Percentiles rank a stretch among this genome's conserved stretches.
Conservation (phyloP, 1,284 basidiomycete species). For the Malassezia caprae region DNA sequence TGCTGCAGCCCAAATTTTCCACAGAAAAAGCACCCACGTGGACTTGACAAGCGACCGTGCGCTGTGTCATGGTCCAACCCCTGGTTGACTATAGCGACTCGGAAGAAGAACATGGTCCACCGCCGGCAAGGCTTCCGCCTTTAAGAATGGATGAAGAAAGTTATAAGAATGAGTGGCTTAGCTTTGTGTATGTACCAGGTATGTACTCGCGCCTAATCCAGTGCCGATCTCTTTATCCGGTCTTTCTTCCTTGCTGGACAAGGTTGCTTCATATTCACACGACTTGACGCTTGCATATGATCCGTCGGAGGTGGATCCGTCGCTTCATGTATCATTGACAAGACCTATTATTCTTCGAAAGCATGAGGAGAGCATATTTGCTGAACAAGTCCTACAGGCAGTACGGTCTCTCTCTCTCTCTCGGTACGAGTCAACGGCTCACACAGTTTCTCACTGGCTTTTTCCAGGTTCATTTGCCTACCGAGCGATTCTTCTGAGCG, state of each 20-base stretch:
- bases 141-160: neutral
- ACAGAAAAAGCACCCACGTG: conserved; percentile 8
- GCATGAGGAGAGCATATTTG: neutral
- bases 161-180: conserved; percentile 12
- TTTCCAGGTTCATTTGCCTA: conserved; percentile 10
- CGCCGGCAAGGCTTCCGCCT: neutral
- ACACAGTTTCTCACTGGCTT: conserved; percentile 5
- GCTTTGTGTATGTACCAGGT: conserved; percentile 10
- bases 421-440: neutral
- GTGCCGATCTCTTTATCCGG: neutral
- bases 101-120: conserved; percentile 3
- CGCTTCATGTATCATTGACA: conserved; percentile 13
- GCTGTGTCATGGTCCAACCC: neutral
- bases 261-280: neutral
- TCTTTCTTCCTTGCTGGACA: neutral
- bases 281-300: neutral
- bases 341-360: conserved; percentile 10
- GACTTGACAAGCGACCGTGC: conserved; percentile 9
- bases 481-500: conserved; percentile 9
- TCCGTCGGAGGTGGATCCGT: neutral
- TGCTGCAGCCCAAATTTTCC: neutral
- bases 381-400: neutral
- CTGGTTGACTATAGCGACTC: conserved; percentile 16
- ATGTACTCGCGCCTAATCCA: neutral
- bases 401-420: neutral